These are phyloP conservation scores for Hemisphaericaspora xylofermentans DNA, from an alignment of 1,139 yeast genomes.

Conservation along the genomic window DNA sequence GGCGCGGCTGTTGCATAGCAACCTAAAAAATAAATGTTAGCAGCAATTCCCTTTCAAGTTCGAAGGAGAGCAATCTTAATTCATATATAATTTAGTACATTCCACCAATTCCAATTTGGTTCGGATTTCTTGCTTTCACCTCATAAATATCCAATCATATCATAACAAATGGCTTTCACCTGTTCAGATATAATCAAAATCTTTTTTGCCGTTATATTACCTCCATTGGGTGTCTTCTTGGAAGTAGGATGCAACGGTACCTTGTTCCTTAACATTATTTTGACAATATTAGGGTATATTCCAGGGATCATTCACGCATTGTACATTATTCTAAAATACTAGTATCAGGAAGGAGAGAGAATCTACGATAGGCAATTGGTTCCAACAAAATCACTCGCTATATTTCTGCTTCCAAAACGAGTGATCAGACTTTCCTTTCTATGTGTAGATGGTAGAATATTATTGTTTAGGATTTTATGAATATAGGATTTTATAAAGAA, in stretches of 20 bases:
- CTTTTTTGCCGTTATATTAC: slow-evolving; percentile 61
- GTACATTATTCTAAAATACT: slow-evolving; percentile 42
- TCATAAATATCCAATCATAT: slow-evolving; percentile 1
- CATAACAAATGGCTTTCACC: slow-evolving; percentile 46
- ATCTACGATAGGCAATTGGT: background rate
- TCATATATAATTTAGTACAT: too few species aligned
- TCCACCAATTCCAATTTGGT: too few species aligned
- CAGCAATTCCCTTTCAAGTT: background rate
- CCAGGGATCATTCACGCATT: slow-evolving; percentile 69
- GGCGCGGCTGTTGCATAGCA: background rate
- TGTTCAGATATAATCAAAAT: slow-evolving; percentile 60
- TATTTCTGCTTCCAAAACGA: too few species aligned
- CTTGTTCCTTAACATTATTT: slow-evolving; percentile 56
- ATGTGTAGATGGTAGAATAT: too few species aligned
- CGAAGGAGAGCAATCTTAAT: too few species aligned
- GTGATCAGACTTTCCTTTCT: too few species aligned
- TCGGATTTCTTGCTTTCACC: background rate
- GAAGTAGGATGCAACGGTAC: slow-evolving; percentile 63
- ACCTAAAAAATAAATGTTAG: background rate
- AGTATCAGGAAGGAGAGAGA: slow-evolving; percentile 1
- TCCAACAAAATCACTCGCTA: too few species aligned
- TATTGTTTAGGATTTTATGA: too few species aligned
- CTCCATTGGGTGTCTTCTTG: slow-evolving; percentile 74
- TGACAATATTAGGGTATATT: slow-evolving; percentile 63
- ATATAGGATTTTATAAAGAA: too few species aligned